These are phyloP conservation scores for Dactylella cylindrospora DNA, from an alignment of 2,329 filamentous ascomycete genomes.

Conservation along the genomic window DNA sequence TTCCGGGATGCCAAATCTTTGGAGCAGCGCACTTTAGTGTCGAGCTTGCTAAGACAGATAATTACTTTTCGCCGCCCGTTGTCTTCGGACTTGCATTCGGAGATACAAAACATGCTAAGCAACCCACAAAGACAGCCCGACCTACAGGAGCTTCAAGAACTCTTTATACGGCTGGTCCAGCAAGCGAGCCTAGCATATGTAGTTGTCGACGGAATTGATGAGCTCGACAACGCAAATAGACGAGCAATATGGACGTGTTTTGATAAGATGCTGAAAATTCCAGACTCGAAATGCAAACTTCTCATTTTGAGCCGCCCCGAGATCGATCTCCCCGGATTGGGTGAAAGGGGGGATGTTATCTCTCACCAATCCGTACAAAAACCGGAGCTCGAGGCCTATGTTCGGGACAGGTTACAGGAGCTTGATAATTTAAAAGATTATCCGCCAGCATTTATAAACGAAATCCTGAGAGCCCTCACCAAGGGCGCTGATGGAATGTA, in stretches of 20 bases:
- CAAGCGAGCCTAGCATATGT: neutral
- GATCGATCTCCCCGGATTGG: constrained; percentile 3
- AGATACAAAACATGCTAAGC: neutral
- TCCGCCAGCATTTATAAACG: neutral
- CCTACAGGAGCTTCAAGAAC: neutral
- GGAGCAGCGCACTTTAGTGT: neutral
- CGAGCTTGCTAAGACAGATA: constrained; percentile 7
- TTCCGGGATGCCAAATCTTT: neutral
- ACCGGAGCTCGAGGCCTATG: constrained; percentile 10
- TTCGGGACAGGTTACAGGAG: constrained; percentile 6
- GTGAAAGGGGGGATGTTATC: neutral
- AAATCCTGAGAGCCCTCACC: constrained; percentile 6
- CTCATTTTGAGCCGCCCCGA: constrained; percentile 12
- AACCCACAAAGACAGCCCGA: neutral
- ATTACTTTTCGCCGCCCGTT: constrained; percentile 3
- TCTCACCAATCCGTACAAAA: constrained; percentile 3
- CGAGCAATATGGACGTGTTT: constrained; percentile 11
- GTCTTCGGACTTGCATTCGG: neutral
- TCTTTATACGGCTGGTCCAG: constrained; percentile 1
- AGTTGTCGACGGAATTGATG: constrained; percentile 3
- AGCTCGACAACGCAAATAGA: constrained; percentile 7
- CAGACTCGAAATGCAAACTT: neutral
- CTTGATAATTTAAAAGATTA: constrained; percentile 8
- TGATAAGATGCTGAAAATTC: neutral
- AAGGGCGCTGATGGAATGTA: constrained; percentile 12